Conservation (phyloP, 179 eudicot species). For the Beta corolliflora region DNA sequence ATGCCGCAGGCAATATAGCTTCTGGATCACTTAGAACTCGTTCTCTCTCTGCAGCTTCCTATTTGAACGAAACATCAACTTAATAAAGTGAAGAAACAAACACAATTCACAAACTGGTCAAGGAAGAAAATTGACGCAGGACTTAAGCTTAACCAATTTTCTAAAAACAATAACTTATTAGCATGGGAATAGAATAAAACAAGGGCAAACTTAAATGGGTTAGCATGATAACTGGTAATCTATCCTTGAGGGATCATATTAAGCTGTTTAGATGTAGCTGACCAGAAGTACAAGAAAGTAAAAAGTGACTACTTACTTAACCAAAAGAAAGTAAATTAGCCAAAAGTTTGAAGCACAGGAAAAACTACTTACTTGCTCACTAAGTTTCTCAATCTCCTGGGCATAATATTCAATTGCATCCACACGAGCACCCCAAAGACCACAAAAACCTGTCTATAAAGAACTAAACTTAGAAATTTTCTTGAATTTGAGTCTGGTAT, state of each 20-base stretch:
- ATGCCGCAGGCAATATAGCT: constrained; percentile 86
- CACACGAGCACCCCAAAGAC: constrained; percentile 78
- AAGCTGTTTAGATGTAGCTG: not conserved
- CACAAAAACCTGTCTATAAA: constrained; percentile 94
- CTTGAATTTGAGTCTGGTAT: constrained; percentile 12
- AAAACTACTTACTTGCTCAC: constrained; percentile 58
- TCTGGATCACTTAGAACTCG: constrained; percentile 65
- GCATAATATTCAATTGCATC: constrained; percentile 84
- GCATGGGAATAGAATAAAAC: too few species aligned
- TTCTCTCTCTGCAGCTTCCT: constrained; percentile 82
- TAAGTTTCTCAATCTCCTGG: constrained; percentile 63
- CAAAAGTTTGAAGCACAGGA: not conserved
- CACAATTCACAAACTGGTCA: not conserved
- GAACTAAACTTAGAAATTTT: constrained; percentile 15
- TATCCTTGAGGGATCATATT: too few species aligned
- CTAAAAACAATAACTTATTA: not conserved
- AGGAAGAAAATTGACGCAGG: not conserved
- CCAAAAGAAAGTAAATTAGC: not conserved
- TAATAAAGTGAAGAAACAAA: not conserved
- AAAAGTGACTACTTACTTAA: too few species aligned
- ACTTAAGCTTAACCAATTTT: not conserved
- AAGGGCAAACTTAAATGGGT: too few species aligned
- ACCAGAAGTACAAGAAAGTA: not conserved
- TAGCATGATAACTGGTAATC: too few species aligned
- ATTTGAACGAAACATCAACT: constrained; percentile 1